A percentile compares a stretch with the other conserved stretches of the same genome.
Evolutionary conservation across 139 green algal genomes (phyloP).

Genomic region (Chlorella sp.): DNA sequence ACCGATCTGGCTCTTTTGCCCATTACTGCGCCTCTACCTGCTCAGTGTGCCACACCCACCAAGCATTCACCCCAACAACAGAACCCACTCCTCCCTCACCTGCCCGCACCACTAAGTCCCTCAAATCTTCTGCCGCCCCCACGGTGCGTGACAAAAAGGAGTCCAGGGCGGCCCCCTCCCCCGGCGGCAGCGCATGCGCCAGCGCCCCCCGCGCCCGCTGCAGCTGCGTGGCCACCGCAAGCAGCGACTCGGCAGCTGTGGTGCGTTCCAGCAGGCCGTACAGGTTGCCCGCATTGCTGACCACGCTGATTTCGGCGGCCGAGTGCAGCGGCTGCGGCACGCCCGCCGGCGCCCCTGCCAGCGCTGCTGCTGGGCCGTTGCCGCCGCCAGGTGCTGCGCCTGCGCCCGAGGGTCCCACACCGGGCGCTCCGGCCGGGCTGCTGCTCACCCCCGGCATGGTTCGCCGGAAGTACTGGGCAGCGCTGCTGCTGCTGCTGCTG

Average conservation of each 20-base stretch:
- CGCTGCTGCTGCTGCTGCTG: not conserved
- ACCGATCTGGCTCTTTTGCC: too few relatives aligned
- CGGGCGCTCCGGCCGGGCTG: not conserved
- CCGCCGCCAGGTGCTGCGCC: not conserved
- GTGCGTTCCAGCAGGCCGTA: conserved; percentile 55
- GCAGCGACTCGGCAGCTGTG: conserved; percentile 47
- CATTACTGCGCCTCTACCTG: too few relatives aligned
- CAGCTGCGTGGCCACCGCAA: conserved; percentile 42
- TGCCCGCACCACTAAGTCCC: conserved; percentile 38
- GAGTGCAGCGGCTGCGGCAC: not conserved
- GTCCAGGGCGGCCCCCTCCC: conserved; percentile 38
- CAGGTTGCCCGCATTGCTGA: conserved; percentile 50
- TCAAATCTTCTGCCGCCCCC: conserved; percentile 43
- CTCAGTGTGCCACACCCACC: not conserved
- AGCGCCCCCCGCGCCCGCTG: conserved; percentile 18
- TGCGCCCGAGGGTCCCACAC: not conserved
- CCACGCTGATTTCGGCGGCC: not conserved
- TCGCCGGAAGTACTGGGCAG: conserved; percentile 8
- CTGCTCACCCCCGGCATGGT: conserved; percentile 8
- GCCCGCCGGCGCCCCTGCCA: not conserved
- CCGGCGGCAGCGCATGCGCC: conserved; percentile 29
- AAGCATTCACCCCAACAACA: not conserved
- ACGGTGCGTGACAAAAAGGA: conserved; percentile 42
- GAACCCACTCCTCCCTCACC: conserved; percentile 30
- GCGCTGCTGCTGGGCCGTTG: not conserved